Evolutionary conservation across 306 rosid species (phyloP).

Genomic region (Fragaria vesca): DNA sequence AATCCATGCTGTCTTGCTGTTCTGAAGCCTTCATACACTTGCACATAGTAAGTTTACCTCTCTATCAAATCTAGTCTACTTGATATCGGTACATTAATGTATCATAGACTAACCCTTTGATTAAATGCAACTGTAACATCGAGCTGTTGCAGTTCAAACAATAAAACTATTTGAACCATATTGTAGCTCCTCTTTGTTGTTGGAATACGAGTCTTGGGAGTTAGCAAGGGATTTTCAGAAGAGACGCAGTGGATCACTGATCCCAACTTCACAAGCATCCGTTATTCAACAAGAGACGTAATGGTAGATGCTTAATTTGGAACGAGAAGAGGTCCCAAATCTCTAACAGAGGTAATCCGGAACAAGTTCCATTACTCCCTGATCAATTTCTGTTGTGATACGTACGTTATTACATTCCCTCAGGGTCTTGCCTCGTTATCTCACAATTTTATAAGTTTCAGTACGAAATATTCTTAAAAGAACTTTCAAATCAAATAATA

Average conservation of each 20-base stretch:
- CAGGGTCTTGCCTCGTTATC: background rate
- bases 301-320: background rate
- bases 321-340: background rate
- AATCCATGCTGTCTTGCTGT: background rate
- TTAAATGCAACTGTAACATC: background rate
- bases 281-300: background rate
- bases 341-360: background rate
- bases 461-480: slow-evolving; percentile 1
- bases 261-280: background rate
- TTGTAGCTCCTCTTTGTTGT: background rate
- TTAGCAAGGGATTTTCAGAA: background rate
- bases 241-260: background rate
- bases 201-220: background rate
- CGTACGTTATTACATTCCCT: background rate
- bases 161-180: background rate
- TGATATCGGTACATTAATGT: no score
- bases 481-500: slow-evolving; percentile 11
- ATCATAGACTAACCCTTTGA: no score
- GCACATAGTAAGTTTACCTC: background rate
- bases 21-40: background rate
- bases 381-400: background rate
- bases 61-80: no score
- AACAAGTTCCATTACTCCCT: background rate
- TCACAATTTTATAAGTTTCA: slow-evolving; percentile 15
- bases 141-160: background rate